Evolutionary conservation across 345 rosid species (phyloP), one percentile per base, ranked within the genome.

Genomic region (Hevea brasiliensis): DNA sequence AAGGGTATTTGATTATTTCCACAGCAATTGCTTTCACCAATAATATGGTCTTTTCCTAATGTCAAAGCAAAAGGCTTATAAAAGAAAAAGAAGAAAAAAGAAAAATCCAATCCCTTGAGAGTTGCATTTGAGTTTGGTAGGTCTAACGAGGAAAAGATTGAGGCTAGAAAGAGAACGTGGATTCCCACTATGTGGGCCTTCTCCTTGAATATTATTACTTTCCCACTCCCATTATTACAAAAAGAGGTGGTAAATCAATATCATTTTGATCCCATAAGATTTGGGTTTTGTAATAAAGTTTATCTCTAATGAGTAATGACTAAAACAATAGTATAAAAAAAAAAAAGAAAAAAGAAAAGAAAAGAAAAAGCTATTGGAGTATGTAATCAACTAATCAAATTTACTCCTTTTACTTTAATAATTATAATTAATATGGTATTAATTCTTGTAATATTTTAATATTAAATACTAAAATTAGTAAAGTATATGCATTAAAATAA

Each of bases 21-120:
- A 17, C 32, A 2, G 64, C 42, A 60, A 60, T 60, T 60, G 41
- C 64, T 60, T 60, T 60, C 64, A 14, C 42, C 32, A 60, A 60
- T 60, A 35, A 60, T 60, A 29, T 4, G 64, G 64, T 60, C 64
- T 21, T 42, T 60, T 32, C 21, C 41, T 60, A 60, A 60, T 60
- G 64, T 60, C 64, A 60, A 60, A 60, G 12, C 21, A 35, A 60
- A 29, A 60, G 13, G 18, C 53, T 14, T 47, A 13, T 47, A 47
- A 47, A 14, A 60, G 7, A 60, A 60, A 9, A 60, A 1, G 14
- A 29, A 26, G 9, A 29, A 60, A 35, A 8, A 60, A 29, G 14
- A 17, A 18, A 60, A 29, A 60, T 15, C 44, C 29, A 60, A 60
- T 13, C 64, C 64, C 37, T 15, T 10, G 32, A 60, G n/a, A n/a